A percentile compares a stretch with the other conserved stretches of the same genome.
Evolutionary conservation across 108 stramenopile species (phyloP).

Genomic region (Fragilariopsis cylindrus): DNA sequence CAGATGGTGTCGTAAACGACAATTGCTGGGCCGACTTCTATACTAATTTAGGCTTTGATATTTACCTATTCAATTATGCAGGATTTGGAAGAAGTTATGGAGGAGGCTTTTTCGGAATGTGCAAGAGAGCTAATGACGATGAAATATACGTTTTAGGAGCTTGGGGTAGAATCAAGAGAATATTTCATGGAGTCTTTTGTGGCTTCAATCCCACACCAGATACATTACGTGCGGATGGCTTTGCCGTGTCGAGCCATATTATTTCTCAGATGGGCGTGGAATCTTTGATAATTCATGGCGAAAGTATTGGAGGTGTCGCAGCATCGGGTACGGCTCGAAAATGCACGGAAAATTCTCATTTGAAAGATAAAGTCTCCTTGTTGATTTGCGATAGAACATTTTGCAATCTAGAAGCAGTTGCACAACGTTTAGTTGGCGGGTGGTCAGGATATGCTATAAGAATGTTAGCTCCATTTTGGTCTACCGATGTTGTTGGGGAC

Average conservation of each 20-base stretch:
- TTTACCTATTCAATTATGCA: conserved; percentile 88
- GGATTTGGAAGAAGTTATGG: conserved; percentile 84
- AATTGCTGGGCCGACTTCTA: conserved; percentile 82
- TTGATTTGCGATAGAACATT: conserved; percentile 89
- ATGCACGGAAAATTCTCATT: conserved; percentile 30
- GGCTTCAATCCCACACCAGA: conserved; percentile 68
- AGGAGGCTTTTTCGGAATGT: conserved; percentile 22
- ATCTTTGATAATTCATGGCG: conserved; percentile 78
- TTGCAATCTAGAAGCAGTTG: conserved; percentile 83
- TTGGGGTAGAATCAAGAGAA: conserved; percentile 48
- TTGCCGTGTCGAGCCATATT: conserved; percentile 59
- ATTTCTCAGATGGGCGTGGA: conserved; percentile 55
- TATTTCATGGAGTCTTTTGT: conserved; percentile 48
- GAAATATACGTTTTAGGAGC: conserved; percentile 43
- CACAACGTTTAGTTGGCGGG: conserved; percentile 77
- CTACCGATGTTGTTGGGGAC: conserved; percentile 78
- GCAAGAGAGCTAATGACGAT: conserved; percentile 6
- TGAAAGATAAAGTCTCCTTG: conserved; percentile 40
- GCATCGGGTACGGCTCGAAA: conserved; percentile 70
- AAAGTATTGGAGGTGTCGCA: conserved; percentile 87
- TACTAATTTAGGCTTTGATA: conserved; percentile 69
- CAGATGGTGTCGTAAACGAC: conserved; percentile 35
- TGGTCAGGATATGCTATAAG: conserved; percentile 86
- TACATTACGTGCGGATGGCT: conserved; percentile 75
- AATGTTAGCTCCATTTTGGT: conserved; percentile 77